Base-by-base conservation (phyloP, 2,329 filamentous ascomycete genomes). In the Fusarium clavum region DNA sequence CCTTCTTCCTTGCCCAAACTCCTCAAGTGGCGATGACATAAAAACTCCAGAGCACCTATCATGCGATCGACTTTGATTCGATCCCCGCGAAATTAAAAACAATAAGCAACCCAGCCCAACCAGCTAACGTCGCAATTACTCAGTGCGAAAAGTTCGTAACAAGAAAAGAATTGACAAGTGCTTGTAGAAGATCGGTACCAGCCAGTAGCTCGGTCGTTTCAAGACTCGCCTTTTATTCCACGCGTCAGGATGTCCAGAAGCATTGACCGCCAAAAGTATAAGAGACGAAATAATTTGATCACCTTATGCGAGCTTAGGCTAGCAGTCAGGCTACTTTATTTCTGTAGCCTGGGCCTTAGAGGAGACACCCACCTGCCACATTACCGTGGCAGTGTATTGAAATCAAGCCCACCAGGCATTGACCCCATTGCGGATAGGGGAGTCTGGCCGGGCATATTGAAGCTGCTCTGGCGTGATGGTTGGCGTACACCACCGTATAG, bases 401-500 rank as follows among this genome's bases (percentile, higher is more conserved):
- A 57, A 11, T 51, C 54, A 18, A 79, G 53, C 77, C 76, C 16
- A 76, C 78, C 76, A 30, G 68, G 57, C 69, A 80, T 78, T 20
- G 75, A 22, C 25, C 70, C 73, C 55, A 80, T 75, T 13, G 71
- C 75, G 14, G 74, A 61, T 57, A 80, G 69, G 16, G 77, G 73
- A 4, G 74, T 61, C 29, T 76, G 79, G 5, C 69, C 56, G 24
- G 72, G 73, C 52, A 82, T 72, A 18, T 77, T 77, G 49, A 80
- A 81, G 57, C 72, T 78, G 24, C 67, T 71, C 53, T 81, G 79
- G 16, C 78, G 74, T 38, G 76, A 77, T 18, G 72, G 69, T 25
- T 73, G 67, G 40, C 73, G 74, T 53, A 79, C 71, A 29, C 69
- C 70, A 47, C 45, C 24, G 16, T 73, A 73, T 57, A 80, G 73